Base-by-base conservation (phyloP, 495 filamentous ascomycete species). In the Hyaloscypha finlandica region DNA sequence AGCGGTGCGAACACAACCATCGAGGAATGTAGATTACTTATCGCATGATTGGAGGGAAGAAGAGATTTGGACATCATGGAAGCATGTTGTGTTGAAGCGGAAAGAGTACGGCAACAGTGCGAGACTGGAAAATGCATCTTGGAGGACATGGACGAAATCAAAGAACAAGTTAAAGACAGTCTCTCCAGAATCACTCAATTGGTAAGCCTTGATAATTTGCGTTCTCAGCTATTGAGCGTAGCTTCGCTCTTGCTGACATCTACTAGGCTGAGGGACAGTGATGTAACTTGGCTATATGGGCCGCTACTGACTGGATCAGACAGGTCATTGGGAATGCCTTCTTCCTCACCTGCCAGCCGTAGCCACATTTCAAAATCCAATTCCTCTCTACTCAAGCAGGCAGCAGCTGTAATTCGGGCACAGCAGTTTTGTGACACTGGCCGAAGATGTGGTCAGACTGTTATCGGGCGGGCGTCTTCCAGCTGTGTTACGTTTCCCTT, bases 11-110 rank as follows among this genome's bases (percentile, higher is more conserved):
- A 81, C 81, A 30, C 88, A 92, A 71, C 94, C 94, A 37, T 93
- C 92, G 12, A 82, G 91, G 39, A 95, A 99, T 78, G 94, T 99
- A 32, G 94, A 99, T 78, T 99, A 99, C 75, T 83, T 99, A 6
- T 96, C 94, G 48, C 91, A 99, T 72, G 87, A 94, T 64, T 99
- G 94, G 94, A 87, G 85, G 45, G 94, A 97, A 78, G 94, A 97
- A 77, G 95, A 99, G 77, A 96, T 99, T 12, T 99, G 95, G 95
- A 86, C 91, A 14, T 97, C 94, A 5, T 99, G 94, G 94, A 88
- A 92, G 67, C 92, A 94, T 77, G 92, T 99, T 70, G 88, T 93
- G 42, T 84, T 88, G 14, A 90, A 90, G 68, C 85, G 88, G 74
- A 87, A 86, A 31, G 82, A 89, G 42, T 96, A 96, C 71, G 90